A percentile compares a stretch with the other conserved stretches of the same genome.
phyloP scores from a whole-genome alignment of 495 filamentous ascomycete genomes.

The Rhizodiscina lignyota region DNA sequence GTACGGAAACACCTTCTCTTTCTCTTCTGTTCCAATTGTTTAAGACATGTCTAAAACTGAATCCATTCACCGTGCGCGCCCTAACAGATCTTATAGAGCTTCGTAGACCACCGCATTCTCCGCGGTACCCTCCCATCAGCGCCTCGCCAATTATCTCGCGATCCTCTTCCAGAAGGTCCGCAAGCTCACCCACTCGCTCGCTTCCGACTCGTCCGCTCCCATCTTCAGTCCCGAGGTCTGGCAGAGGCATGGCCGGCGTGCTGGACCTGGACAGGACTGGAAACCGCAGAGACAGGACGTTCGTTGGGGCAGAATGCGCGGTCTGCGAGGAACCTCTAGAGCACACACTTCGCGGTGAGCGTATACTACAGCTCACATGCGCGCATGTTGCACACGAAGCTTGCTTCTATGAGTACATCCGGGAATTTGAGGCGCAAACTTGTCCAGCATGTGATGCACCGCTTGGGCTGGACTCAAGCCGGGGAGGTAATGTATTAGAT shows the following conservation, averaged over 20 bases:
- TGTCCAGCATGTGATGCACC: slow-evolving; percentile 93
- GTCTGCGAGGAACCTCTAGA: slow-evolving; percentile 96
- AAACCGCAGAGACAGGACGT: slow-evolving; percentile 80
- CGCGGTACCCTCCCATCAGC: too few relatives aligned
- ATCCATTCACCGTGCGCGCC: too few relatives aligned
- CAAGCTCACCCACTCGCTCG: too few relatives aligned
- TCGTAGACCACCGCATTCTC: too few relatives aligned
- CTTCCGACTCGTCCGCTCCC: too few relatives aligned
- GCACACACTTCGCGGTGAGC: slow-evolving; percentile 87
- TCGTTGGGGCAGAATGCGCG: slow-evolving; percentile 84
- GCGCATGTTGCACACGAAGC: slow-evolving; percentile 93
- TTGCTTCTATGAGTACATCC: slow-evolving; percentile 98
- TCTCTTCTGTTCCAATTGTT: too few relatives aligned
- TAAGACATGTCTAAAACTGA: too few relatives aligned
- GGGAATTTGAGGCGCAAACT: slow-evolving; percentile 85
- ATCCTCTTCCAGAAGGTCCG: too few relatives aligned
- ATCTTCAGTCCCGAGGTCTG: too few relatives aligned
- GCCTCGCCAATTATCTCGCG: too few relatives aligned
- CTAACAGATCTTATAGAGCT: too few relatives aligned
- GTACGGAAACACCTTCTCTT: too few relatives aligned
- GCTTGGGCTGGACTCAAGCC: slow-evolving; percentile 81
- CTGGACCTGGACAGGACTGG: slow-evolving; percentile 65
- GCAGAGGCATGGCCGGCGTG: slow-evolving; percentile 57
- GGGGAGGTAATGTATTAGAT: slow-evolving; percentile 87
- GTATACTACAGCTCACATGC: slow-evolving; percentile 92